phyloP scores from a whole-genome alignment of 1,284 basidiomycete species.

The Sutorius eximius region DNA sequence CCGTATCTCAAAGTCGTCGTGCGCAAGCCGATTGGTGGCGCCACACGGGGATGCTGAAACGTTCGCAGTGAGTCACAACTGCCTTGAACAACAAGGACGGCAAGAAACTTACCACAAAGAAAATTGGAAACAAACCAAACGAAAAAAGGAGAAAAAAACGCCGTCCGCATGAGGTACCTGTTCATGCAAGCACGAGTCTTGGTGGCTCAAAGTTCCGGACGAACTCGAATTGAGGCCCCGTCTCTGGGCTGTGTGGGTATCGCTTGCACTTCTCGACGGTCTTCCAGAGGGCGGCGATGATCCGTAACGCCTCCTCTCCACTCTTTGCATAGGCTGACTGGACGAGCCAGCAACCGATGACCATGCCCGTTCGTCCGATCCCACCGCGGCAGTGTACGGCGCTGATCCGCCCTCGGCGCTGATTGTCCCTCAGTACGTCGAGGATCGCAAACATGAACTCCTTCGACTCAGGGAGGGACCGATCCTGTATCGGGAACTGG shows the following conservation, averaged over 20 bases:
- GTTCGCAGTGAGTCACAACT: conserved; percentile 2
- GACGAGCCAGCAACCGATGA: conserved; percentile 76
- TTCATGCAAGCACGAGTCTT: conserved; percentile 22
- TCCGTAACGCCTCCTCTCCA: conserved; percentile 60
- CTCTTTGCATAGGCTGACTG: conserved; percentile 59
- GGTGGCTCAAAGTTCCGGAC: conserved; percentile 52
- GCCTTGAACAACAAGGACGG: neutral
- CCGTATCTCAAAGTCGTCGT: conserved; percentile 8
- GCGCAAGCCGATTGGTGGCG: conserved; percentile 2
- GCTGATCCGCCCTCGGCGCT: conserved; percentile 50
- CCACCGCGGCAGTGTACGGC: conserved; percentile 78
- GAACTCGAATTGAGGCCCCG: conserved; percentile 71
- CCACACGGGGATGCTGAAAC: conserved; percentile 4
- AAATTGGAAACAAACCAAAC: neutral
- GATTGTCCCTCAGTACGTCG: conserved; percentile 56
- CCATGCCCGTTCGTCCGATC: conserved; percentile 73
- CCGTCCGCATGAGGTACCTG: conserved; percentile 3
- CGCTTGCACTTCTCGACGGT: conserved; percentile 72
- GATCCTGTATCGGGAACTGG: conserved; percentile 73
- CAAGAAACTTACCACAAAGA: conserved; percentile 6
- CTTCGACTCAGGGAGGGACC: conserved; percentile 56
- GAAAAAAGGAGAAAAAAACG: neutral
- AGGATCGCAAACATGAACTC: conserved; percentile 58
- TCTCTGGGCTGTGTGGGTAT: conserved; percentile 75
- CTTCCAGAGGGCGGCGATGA: conserved; percentile 69